phyloP scores from a whole-genome alignment of 2,329 filamentous ascomycete species.

The Alternaria dauci region DNA sequence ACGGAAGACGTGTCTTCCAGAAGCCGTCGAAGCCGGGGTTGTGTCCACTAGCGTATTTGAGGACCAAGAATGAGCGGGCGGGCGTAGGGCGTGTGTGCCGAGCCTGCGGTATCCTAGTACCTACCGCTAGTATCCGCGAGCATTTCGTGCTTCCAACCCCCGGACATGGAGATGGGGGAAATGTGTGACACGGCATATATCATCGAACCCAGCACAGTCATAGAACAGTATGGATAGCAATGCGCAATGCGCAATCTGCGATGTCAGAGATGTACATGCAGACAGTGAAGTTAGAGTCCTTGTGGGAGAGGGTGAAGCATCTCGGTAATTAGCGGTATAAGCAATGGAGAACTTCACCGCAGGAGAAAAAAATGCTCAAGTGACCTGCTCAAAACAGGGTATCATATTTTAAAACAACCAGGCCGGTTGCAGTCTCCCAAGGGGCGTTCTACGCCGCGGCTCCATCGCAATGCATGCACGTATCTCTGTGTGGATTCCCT shows the following conservation, averaged over 20 bases:
- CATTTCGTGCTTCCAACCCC: constrained; percentile 7
- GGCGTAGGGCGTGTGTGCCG: constrained; percentile 32
- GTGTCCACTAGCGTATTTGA: constrained; percentile 20
- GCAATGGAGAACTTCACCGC: constrained; percentile 21
- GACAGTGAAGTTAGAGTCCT: not conserved
- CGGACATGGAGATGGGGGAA: not conserved
- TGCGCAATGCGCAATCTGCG: not conserved
- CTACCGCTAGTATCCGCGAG: constrained; percentile 36
- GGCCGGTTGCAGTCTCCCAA: constrained; percentile 8
- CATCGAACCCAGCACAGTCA: constrained; percentile 8
- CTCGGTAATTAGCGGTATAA: constrained; percentile 35
- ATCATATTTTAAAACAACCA: constrained; percentile 25
- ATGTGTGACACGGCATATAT: not conserved
- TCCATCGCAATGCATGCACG: constrained; percentile 21
- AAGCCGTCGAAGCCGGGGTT: constrained; percentile 17
- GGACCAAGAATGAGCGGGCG: constrained; percentile 5
- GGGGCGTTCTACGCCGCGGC: constrained; percentile 12
- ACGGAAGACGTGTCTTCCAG: constrained; percentile 15
- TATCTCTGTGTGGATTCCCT: constrained; percentile 24
- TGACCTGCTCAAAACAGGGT: constrained; percentile 28
- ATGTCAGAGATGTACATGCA: constrained; percentile 4
- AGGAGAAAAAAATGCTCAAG: constrained; percentile 27
- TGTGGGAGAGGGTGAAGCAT: not conserved
- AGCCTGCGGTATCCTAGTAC: constrained; percentile 30
- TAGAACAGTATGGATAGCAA: not conserved